Evolutionary conservation across 2,329 filamentous ascomycete species (phyloP).

Genomic region (Cryphonectria radicalis): DNA sequence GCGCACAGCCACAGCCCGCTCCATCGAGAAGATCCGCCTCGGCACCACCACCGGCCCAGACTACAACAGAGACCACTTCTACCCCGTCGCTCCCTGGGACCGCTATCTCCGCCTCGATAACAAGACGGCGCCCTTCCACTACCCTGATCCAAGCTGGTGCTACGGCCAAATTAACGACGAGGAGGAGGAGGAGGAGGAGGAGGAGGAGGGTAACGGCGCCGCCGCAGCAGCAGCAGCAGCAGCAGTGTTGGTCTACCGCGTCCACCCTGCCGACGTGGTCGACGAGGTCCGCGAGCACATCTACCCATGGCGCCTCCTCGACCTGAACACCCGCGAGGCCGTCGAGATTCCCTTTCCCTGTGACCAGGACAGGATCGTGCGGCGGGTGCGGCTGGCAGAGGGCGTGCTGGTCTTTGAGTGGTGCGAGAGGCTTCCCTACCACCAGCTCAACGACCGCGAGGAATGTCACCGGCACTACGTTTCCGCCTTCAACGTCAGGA

Average conservation of each 20-base stretch:
- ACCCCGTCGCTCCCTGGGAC: constrained; percentile 47
- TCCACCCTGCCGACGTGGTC: constrained; percentile 35
- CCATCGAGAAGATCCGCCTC: constrained; percentile 49
- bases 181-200: no score
- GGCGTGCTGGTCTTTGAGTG: constrained; percentile 67
- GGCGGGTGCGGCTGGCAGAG: constrained; percentile 57
- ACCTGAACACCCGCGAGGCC: constrained; percentile 51
- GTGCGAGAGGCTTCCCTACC: constrained; percentile 57
- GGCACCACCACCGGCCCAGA: constrained; percentile 32
- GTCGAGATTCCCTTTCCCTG: constrained; percentile 55
- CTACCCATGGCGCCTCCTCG: constrained; percentile 49
- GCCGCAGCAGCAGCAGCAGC: constrained; percentile 30
- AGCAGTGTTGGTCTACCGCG: constrained; percentile 56
- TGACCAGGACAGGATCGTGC: constrained; percentile 51
- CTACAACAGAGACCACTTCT: constrained; percentile 37
- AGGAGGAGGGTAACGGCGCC: no score
- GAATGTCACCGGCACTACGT: constrained; percentile 62
- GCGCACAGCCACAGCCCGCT: constrained; percentile 49
- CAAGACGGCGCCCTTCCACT: constrained; percentile 47
- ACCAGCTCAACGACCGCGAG: constrained; percentile 55
- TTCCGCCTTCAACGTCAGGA: constrained; percentile 58
- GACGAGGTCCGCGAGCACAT: constrained; percentile 6
- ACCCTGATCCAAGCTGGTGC: constrained; percentile 57
- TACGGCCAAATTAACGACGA: constrained; percentile 45
- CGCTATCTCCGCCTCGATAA: constrained; percentile 48